phyloP scores from a whole-genome alignment of 1,284 basidiomycete genomes.

The Vanrija pseudolonga region DNA sequence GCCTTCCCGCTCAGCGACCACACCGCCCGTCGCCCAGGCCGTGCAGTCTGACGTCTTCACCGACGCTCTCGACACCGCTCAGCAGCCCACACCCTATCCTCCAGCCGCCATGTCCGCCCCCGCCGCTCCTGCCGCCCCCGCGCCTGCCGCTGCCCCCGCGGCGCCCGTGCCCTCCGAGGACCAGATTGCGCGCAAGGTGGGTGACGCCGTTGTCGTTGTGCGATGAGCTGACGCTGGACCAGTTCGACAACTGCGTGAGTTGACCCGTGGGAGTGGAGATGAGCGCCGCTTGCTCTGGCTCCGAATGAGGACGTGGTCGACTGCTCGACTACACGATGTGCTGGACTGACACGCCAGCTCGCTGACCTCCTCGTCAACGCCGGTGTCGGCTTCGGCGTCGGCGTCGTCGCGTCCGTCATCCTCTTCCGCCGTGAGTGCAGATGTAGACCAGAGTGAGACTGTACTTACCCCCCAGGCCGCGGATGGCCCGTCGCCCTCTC shows the following conservation, averaged over 20 bases:
- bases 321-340: too few species aligned
- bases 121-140: constrained; percentile 21
- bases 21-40: too few species aligned
- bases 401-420: constrained; percentile 89
- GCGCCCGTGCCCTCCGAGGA: constrained; percentile 77
- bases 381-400: constrained; percentile 89
- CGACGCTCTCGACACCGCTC: background rate
- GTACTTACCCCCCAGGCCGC: constrained; percentile 64
- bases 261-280: too few species aligned
- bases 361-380: constrained; percentile 59
- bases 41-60: background rate
- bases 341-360: constrained; percentile 43
- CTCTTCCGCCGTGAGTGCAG: constrained; percentile 79
- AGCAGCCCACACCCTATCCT: background rate
- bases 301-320: too few species aligned
- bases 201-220: constrained; percentile 19
- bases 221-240: background rate
- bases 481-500: constrained; percentile 93
- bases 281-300: too few species aligned
- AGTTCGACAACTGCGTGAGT: constrained; percentile 94
- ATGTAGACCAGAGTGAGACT: constrained; percentile 25
- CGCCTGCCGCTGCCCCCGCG: constrained; percentile 31
- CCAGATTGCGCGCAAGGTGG: constrained; percentile 76
- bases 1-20: constrained; percentile 4
- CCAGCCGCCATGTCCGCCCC: constrained; percentile 4